Evolutionary conservation across 2,329 filamentous ascomycete genomes (phyloP).

Genomic region (Penicillium frequentans): DNA sequence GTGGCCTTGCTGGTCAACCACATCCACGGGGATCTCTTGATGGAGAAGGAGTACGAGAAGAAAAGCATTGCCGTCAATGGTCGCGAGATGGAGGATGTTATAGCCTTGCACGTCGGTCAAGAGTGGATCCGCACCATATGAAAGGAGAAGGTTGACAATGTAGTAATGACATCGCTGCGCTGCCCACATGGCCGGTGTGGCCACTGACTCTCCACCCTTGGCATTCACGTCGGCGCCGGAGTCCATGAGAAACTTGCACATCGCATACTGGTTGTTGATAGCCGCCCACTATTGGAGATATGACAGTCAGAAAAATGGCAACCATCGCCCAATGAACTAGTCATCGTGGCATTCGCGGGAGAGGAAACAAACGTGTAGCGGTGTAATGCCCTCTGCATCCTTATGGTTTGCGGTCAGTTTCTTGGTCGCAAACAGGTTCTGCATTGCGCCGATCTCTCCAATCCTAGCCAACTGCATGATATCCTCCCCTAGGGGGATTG

Average conservation of each 20-base stretch:
- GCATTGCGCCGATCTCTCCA: conserved; percentile 82
- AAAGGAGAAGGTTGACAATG: conserved; percentile 86
- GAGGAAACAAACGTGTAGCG: conserved; percentile 72
- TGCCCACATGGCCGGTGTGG: conserved; percentile 94
- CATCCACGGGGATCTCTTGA: conserved; percentile 92
- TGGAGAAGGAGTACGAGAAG: conserved; percentile 87
- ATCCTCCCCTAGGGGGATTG: conserved; percentile 63
- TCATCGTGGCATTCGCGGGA: not conserved
- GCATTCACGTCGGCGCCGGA: conserved; percentile 87
- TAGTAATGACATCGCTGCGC: conserved; percentile 97
- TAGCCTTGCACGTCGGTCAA: conserved; percentile 94
- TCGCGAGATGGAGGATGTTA: conserved; percentile 95
- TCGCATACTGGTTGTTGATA: conserved; percentile 97
- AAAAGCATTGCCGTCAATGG: conserved; percentile 93
- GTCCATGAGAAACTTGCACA: conserved; percentile 92
- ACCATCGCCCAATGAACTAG: not conserved
- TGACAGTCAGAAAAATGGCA: conserved; percentile 8
- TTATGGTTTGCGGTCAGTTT: conserved; percentile 79
- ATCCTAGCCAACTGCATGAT: conserved; percentile 93
- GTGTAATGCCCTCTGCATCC: conserved; percentile 92
- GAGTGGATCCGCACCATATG: conserved; percentile 88
- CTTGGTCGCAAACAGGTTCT: conserved; percentile 82
- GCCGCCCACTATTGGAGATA: conserved; percentile 76
- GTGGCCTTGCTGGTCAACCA: conserved; percentile 84
- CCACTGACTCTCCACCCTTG: conserved; percentile 91